Percentiles rank a stretch among this genome's conserved stretches.
phyloP scores from a whole-genome alignment of 2,329 filamentous ascomycete genomes.

The Pseudogymnoascus sp. region DNA sequence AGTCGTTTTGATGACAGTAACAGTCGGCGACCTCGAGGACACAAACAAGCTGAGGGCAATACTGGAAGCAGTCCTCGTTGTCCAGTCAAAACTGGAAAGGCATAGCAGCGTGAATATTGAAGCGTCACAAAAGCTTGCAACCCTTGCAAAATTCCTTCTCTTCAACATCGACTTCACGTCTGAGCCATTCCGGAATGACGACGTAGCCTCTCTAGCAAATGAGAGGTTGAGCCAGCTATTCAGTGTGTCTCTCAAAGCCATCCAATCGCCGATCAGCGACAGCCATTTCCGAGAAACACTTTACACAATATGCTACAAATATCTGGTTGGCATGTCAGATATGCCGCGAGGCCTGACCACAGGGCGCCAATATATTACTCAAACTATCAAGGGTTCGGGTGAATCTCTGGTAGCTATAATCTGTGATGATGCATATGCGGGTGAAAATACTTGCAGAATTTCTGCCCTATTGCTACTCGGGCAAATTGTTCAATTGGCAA shows the following conservation, averaged over 20 bases:
- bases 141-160: constrained; percentile 64
- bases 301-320: constrained; percentile 86
- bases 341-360: constrained; percentile 43
- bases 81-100: constrained; percentile 78
- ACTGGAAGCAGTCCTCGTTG: constrained; percentile 76
- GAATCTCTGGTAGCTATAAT: constrained; percentile 76
- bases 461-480: constrained; percentile 80
- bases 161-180: constrained; percentile 58
- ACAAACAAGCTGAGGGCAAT: constrained; percentile 68
- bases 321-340: constrained; percentile 60
- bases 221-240: constrained; percentile 91
- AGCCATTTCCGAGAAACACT: constrained; percentile 71
- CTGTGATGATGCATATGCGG: constrained; percentile 87
- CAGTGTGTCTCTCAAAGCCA: constrained; percentile 73
- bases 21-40: constrained; percentile 70
- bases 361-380: constrained; percentile 44
- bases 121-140: constrained; percentile 68
- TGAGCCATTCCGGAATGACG: constrained; percentile 32
- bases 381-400: constrained; percentile 71
- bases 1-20: constrained; percentile 73
- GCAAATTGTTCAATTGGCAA: constrained; percentile 65
- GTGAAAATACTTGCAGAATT: constrained; percentile 72
- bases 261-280: constrained; percentile 64
- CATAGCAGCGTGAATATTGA: constrained; percentile 60
- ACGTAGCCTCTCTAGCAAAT: constrained; percentile 65